Evolutionary conservation across 768 basidiomycete species (phyloP), one percentile per base, ranked within the genome.

Genomic region (Phylloporus sp.): DNA sequence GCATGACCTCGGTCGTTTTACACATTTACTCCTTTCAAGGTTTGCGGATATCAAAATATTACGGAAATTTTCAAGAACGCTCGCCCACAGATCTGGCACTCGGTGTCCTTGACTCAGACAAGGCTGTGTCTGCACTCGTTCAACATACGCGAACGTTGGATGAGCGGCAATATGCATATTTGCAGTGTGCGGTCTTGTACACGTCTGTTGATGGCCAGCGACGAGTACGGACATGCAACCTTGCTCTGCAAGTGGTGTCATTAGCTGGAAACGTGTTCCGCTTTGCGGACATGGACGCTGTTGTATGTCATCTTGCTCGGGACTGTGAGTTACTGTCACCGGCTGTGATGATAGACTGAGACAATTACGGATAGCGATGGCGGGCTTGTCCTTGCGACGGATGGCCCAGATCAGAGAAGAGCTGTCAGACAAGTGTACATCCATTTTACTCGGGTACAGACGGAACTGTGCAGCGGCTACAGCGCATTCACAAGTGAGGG

Each of bases 261-360:
- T 71, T 98, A 56, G 91, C 93, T n/a, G 91, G 85, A 9, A 94
- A 88, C 64, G 84, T 98, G 11, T 99, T 95, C 73, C 82, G 88
- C 45, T 91, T 75, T 68, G 93, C 92, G 12, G 97, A 99, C 70
- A 78, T 93, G 74, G 95, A 98, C 59, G 80, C 90, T 3, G 81
- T 85, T 2, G 76, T 95, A 22, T 79, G 82, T 38, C 75, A 87
- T 66, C 69, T 92, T 54, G 74, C 85, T 28, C 89, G 93, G 56
- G 82, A 89, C 64, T 85, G 95, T 93, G 55, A 60, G 80, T 63
- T 5, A 20, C 58, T 42, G 23, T 22, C 55, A n/a, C 29, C 39
- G n/a, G 12, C 39, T 44, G 55, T 28, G 51, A n/a, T 27, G 6
- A 32, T 31, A 7, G 18, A 8, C 23, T 46, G 34, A 53, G 31